Conservation (phyloP, 495 filamentous ascomycete species). For the Penicillium arizonense region DNA sequence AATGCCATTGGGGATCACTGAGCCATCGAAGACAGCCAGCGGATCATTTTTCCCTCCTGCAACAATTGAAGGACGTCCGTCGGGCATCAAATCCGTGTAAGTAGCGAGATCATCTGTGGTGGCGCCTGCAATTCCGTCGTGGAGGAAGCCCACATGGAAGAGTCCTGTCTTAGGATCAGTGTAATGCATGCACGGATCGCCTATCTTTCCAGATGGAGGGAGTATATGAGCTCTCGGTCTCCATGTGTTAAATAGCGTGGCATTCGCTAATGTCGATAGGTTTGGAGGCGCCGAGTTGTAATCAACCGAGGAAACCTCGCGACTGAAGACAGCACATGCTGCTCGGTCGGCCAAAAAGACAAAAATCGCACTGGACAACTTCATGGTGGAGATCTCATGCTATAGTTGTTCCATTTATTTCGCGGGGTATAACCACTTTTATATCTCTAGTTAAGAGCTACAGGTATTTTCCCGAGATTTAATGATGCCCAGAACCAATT, state of each 20-base stretch:
- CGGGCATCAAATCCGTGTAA: constrained; percentile 12
- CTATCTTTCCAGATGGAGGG: constrained; percentile 15
- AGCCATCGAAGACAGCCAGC: constrained; percentile 21
- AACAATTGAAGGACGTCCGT: constrained; percentile 12
- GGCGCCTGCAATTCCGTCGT: constrained; percentile 15
- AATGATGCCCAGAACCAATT: not conserved
- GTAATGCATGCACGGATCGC: constrained; percentile 22
- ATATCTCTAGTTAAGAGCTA: not conserved
- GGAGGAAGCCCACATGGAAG: constrained; percentile 23
- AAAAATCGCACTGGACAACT: not conserved
- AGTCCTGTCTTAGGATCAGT: constrained; percentile 21
- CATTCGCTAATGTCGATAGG: constrained; percentile 14
- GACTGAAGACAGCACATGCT: not conserved
- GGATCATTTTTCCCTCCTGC: constrained; percentile 22
- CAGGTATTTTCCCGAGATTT: not conserved
- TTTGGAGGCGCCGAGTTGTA: constrained; percentile 19
- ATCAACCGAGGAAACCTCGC: constrained; percentile 6
- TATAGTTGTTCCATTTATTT: too few relatives aligned
- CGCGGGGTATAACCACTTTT: not conserved
- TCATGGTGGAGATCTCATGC: not conserved
- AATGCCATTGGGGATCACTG: constrained; percentile 18
- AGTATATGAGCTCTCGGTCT: constrained; percentile 19
- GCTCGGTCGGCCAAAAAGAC: not conserved
- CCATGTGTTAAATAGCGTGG: constrained; percentile 19
- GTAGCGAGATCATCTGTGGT: constrained; percentile 17